Evolutionary conservation across 495 filamentous ascomycete species (phyloP), one percentile per base, ranked within the genome.

Genomic region (Penicillium cinerascens): DNA sequence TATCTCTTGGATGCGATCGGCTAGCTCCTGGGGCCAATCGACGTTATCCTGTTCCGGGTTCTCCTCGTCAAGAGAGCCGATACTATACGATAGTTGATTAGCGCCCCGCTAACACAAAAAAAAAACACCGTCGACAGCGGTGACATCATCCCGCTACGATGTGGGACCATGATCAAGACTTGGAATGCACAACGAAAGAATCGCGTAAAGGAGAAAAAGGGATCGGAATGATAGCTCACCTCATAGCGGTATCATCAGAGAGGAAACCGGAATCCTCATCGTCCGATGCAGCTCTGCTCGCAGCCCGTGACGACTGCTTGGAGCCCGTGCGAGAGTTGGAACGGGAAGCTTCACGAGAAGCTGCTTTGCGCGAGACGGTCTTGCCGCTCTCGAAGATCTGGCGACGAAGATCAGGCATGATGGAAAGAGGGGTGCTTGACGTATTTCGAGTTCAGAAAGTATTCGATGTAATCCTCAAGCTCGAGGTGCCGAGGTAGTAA

Each of bases 321-420:
- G 85, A 89, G 26, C 68, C 77, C 18, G 72, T 73, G 42, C 82
- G 81, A 3, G 87, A 91, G 3, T 77, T 82, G 25, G 81, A 76
- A 15, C 79, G 77, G 1, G 89, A 88, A 10, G 82, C 82, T 42
- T 83, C 79, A 43, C 82, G 79, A 13, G 87, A 88, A 44, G 83
- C 85, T 6, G 91, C 91, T 72, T 96, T 96, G 64, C 87, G 84
- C 33, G 93, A 97, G 44, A 93, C 78, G 33, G 92, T 98, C 77
- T 98, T 98, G 66, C 85, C 84, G 73, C 86, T 88, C 75, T 92
- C 88, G 10, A 76, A 60, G 29, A 88, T 90, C 67, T 88, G 88
- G 64, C 92, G 85, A 60, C 89, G 82, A 47, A 97, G 81, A 61
- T 78, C 74, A 18, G 71, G 74, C 74, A 77, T 77, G 49, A 15